Evolutionary conservation across 495 filamentous ascomycete genomes (phyloP).

Genomic region (Tirmania nivea): DNA sequence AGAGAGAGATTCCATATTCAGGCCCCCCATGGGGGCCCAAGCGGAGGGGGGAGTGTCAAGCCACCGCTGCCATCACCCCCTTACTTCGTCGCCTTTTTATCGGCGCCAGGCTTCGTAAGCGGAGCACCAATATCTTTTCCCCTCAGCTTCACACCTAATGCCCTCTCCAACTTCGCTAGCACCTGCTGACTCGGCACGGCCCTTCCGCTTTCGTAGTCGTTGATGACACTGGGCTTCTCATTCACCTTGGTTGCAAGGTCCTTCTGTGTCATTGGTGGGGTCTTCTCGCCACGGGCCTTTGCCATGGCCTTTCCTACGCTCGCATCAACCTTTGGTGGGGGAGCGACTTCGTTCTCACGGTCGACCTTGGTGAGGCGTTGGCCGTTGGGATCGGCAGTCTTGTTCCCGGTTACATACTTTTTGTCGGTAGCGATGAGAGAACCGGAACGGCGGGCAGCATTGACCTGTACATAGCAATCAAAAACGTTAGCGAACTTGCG

Average conservation of each 20-base stretch:
- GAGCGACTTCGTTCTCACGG: conserved; percentile 91
- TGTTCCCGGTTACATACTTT: conserved; percentile 32
- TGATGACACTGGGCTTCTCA: conserved; percentile 55
- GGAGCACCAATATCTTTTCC: conserved; percentile 27
- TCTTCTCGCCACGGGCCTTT: conserved; percentile 43
- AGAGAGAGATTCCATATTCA: too few species aligned
- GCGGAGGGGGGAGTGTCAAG: too few species aligned
- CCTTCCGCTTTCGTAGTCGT: conserved; percentile 66
- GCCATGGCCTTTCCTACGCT: conserved; percentile 67
- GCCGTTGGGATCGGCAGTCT: conserved; percentile 36
- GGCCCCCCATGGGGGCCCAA: too few species aligned
- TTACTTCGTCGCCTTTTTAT: conserved; percentile 8
- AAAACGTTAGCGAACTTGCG: neutral
- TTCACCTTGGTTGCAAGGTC: conserved; percentile 90
- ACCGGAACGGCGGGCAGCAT: conserved; percentile 70
- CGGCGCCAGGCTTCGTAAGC: conserved; percentile 7
- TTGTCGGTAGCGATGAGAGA: conserved; percentile 71
- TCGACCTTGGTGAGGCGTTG: conserved; percentile 97
- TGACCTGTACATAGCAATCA: conserved; percentile 28
- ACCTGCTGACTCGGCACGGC: conserved; percentile 73
- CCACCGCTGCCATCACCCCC: too few species aligned
- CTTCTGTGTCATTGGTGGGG: conserved; percentile 87
- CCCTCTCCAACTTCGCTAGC: conserved; percentile 54
- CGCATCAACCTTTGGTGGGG: conserved; percentile 70
- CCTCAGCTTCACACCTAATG: conserved; percentile 66